These are phyloP conservation scores for Sporothrix mexicana DNA, from an alignment of 2,329 filamentous ascomycete genomes.

Conservation along the genomic window DNA sequence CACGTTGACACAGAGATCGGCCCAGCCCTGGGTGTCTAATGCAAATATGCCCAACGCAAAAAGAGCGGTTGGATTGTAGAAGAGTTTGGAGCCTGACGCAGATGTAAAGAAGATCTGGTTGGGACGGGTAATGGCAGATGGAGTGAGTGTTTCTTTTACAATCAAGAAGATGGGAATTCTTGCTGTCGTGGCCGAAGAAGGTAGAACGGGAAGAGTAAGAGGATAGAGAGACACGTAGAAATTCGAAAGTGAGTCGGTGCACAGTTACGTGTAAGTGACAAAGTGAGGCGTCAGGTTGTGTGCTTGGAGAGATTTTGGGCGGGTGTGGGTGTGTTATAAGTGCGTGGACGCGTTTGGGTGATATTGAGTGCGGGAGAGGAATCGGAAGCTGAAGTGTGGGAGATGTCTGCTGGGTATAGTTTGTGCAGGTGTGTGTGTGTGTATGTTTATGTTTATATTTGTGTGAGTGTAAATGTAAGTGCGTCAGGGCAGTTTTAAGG, in stretches of 20 bases:
- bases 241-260: slow-evolving; percentile 13
- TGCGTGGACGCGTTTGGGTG: slow-evolving; percentile 13
- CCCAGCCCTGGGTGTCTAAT: slow-evolving; percentile 42
- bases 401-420: slow-evolving; percentile 12
- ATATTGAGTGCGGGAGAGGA: not conserved
- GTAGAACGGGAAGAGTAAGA: not conserved
- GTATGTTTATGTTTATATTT: not conserved
- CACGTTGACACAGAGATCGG: slow-evolving; percentile 19
- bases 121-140: slow-evolving; percentile 3
- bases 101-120: not conserved
- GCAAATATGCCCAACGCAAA: slow-evolving; percentile 62
- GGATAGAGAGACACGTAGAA: not conserved
- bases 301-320: not conserved
- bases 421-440: slow-evolving; percentile 34
- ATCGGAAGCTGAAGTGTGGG: slow-evolving; percentile 28
- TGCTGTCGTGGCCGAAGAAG: not conserved
- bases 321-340: slow-evolving; percentile 31
- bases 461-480: slow-evolving; percentile 22
- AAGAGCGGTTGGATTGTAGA: slow-evolving; percentile 15
- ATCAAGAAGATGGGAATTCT: not conserved
- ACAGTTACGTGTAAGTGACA: slow-evolving; percentile 37
- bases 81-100: slow-evolving; percentile 27
- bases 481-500: slow-evolving; percentile 40
- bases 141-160: not conserved
- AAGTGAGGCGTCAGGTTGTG: slow-evolving; percentile 35